Conservation (phyloP, 2,329 filamentous ascomycete species). For the Penicillium palitans region DNA sequence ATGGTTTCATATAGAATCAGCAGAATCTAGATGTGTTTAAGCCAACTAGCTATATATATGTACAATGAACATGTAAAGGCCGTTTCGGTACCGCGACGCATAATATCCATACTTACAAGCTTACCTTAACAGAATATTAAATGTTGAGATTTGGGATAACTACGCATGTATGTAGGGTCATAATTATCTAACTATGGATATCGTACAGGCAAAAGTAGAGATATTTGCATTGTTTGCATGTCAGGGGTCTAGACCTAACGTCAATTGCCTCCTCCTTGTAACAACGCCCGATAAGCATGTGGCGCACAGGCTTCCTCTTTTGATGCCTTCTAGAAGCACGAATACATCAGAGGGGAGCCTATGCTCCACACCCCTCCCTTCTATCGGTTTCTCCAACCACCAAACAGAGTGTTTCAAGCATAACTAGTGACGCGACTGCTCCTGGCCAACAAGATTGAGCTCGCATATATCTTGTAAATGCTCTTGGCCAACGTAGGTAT, state of each 20-base stretch:
- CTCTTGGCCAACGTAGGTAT: conserved; percentile 29
- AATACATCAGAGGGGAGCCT: conserved; percentile 4
- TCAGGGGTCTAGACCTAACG: conserved; percentile 12
- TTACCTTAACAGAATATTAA: neutral
- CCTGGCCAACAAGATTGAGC: conserved; percentile 10
- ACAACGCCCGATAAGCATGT: conserved; percentile 17
- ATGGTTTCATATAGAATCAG: neutral
- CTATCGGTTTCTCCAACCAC: conserved; percentile 15
- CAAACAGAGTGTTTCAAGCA: conserved; percentile 12
- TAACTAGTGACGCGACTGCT: conserved; percentile 15
- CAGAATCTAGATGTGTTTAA: neutral
- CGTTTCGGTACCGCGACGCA: neutral
- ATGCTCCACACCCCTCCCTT: conserved; percentile 14
- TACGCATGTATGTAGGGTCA: neutral
- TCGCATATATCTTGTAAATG: conserved; percentile 3
- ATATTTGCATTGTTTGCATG: conserved; percentile 15
- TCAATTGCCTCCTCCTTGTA: conserved; percentile 16
- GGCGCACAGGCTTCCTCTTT: conserved; percentile 4
- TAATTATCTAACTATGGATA: neutral
- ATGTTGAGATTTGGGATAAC: neutral
- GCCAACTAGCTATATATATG: neutral
- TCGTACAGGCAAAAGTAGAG: too few relatives aligned
- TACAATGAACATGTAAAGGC: neutral
- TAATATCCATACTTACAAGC: neutral
- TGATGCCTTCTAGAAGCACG: conserved; percentile 7